Percentiles rank a stretch among this genome's conserved stretches.
Conservation (phyloP, 148 eudicot genomes). For the Dysphania ambrosioides region DNA sequence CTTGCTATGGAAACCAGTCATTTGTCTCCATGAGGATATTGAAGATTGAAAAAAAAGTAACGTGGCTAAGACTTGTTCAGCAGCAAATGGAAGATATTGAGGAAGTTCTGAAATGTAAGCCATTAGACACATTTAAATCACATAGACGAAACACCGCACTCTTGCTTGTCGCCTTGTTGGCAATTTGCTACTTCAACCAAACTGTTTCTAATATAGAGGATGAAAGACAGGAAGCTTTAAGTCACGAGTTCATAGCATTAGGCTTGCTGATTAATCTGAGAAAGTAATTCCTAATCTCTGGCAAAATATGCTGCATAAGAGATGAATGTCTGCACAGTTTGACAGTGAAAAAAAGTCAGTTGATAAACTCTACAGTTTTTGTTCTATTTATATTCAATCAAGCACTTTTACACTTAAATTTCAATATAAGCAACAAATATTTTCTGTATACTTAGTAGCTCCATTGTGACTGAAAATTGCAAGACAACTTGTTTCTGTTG, state of each 20-base stretch:
- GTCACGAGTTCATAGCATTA: conserved; percentile 13
- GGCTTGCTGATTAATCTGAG: conserved; percentile 39
- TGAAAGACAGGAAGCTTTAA: background rate
- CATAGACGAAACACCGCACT: background rate
- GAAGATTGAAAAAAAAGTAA: background rate
- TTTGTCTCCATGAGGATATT: background rate
- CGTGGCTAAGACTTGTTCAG: background rate
- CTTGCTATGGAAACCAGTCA: background rate
- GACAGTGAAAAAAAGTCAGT: background rate
- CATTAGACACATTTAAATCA: background rate
- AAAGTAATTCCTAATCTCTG: conserved; percentile 63
- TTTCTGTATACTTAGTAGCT: too few species aligned
- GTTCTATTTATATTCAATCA: background rate
- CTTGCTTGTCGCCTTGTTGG: background rate
- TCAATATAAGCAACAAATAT: background rate
- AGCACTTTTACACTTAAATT: background rate
- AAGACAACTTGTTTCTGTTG: background rate
- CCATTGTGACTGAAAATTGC: background rate
- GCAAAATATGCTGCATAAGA: conserved; percentile 55
- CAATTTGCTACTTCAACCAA: background rate
- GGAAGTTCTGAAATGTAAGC: background rate
- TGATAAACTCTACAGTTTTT: background rate
- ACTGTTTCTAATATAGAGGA: background rate
- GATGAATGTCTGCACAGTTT: conserved; percentile 47
- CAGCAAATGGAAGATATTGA: background rate